Conservation (phyloP, 495 filamentous ascomycete genomes). For the Polyplosphaeria fusca region DNA sequence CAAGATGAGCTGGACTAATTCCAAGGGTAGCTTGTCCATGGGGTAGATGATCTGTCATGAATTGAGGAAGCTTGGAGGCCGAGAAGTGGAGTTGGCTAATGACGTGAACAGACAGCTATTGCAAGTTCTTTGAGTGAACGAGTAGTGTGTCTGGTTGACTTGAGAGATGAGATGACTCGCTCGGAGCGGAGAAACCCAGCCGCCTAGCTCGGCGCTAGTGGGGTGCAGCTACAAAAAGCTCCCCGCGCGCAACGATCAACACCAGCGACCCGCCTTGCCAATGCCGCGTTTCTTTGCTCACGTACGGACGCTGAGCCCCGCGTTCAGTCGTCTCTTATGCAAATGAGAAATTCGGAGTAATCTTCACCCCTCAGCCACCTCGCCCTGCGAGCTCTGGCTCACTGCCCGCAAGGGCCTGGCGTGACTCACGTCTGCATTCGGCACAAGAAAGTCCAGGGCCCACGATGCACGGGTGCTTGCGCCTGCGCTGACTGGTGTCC, state of each 20-base stretch:
- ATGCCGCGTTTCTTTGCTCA: constrained; percentile 99
- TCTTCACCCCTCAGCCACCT: constrained; percentile 68
- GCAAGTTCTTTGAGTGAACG: background rate
- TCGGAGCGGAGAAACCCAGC: background rate
- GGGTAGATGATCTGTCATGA: background rate
- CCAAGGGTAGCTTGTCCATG: background rate
- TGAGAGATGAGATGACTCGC: background rate
- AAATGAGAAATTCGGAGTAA: constrained; percentile 99
- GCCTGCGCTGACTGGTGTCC: constrained; percentile 12
- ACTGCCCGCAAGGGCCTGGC: constrained; percentile 91
- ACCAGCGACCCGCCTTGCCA: constrained; percentile 87
- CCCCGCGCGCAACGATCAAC: constrained; percentile 37
- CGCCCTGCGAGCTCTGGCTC: constrained; percentile 42
- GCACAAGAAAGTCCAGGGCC: constrained; percentile 97
- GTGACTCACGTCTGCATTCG: constrained; percentile 91
- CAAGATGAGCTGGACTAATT: background rate
- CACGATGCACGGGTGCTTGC: constrained; percentile 26
- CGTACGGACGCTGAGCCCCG: constrained; percentile 62
- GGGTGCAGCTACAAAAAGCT: constrained; percentile 27
- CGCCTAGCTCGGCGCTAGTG: constrained; percentile 14
- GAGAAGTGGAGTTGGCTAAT: background rate
- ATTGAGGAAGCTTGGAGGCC: background rate
- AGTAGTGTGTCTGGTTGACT: background rate
- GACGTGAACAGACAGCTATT: background rate
- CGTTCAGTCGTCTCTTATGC: constrained; percentile 48